Evolutionary conservation across 1,139 yeast genomes (phyloP), one percentile per base, ranked within the genome.

Genomic region (Taphrina communis): DNA sequence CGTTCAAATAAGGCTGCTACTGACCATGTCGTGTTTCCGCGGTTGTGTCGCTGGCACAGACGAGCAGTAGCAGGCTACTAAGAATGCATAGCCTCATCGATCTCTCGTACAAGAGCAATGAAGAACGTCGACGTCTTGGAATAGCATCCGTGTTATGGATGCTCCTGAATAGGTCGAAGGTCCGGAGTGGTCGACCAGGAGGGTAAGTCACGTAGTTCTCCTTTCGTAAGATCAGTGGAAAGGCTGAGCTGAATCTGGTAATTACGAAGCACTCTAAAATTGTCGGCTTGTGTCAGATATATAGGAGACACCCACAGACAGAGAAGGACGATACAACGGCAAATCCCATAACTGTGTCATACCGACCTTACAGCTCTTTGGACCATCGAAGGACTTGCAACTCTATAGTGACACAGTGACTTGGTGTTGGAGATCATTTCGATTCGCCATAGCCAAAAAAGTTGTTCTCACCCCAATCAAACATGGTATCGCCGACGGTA

Each of bases 381-480:
- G 31, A 25, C 31, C 31, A 25, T 25, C 31, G 31, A 25, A 25
- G 31, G 31, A 25, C 31, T 25, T 25, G 31, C 31, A 25, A 25
- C 31, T 25, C 4, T 25, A 25, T 25, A 25, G 4, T 25, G 42
- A 39, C 42, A 14, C 6, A 14, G 42, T 39, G 14, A 11, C 42
- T 14, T 11, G n/a, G 19, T 12, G 12, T 4, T 17, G 19, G 2
- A 35, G 11, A 11, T 17, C n/a, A 53, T 53, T 53, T 53, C 11
- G 58, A 53, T 35, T 53, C 58, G 2, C 58, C 62, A 31, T 58
- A 58, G n/a, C 62, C 62, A 44, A 58, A 63, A 14, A 63, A 46
- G 36, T 63, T 63, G 46, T 63, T 63, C 56, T 63, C 67, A 17
- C 67, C 67, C 67, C 67, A 63, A 39, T 63, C 67, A 55, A 63